Percentiles rank a stretch among this genome's conserved stretches.
phyloP scores from a whole-genome alignment of 306 rosid species.

The Citrullus mucosospermus region DNA sequence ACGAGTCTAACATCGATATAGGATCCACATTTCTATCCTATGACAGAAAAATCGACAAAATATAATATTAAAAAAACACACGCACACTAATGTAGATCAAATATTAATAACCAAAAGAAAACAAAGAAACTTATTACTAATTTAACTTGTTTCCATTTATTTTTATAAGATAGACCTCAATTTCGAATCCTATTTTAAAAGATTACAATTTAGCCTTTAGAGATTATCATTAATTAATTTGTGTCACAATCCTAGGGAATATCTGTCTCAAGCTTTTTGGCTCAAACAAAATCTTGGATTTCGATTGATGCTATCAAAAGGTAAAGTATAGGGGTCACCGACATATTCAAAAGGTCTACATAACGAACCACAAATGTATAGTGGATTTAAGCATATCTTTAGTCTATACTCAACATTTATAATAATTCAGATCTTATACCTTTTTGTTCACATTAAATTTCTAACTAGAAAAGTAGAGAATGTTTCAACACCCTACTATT shows the following conservation, averaged over 20 bases:
- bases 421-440: neutral
- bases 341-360: neutral
- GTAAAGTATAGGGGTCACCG: neutral
- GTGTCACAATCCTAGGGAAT: neutral
- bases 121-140: too few species aligned
- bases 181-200: too few species aligned
- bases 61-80: too few species aligned
- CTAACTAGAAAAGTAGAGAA: neutral
- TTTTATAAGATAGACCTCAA: too few species aligned
- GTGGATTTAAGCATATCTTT: neutral
- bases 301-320: neutral
- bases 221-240: too few species aligned
- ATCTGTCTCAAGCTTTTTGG: neutral
- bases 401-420: neutral
- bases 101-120: neutral
- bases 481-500: neutral
- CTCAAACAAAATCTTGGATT: neutral
- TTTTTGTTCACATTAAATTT: neutral
- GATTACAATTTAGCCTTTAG: too few species aligned
- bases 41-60: too few species aligned
- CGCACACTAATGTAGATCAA: neutral
- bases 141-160: too few species aligned
- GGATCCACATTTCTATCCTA: too few species aligned
- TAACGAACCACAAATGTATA: neutral
- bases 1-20: too few species aligned